Conservation (phyloP, 345 rosid species). For the Salix brachista region DNA sequence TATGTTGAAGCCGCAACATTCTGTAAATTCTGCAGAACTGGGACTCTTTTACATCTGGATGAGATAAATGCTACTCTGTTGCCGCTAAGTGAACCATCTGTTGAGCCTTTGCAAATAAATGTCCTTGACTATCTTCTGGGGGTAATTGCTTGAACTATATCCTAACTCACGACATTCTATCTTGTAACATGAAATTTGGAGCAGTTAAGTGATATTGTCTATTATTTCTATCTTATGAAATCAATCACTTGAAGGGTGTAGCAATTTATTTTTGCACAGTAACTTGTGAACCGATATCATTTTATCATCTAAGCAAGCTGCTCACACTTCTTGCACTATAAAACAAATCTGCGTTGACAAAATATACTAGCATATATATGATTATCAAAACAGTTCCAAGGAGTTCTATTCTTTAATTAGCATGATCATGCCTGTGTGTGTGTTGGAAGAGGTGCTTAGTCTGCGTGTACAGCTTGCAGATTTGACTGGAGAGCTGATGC, state of each 20-base stretch:
- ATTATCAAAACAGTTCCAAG: no score
- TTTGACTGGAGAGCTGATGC: conserved; percentile 95
- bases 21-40: conserved; percentile 70
- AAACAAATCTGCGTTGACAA: no score
- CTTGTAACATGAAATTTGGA: not conserved
- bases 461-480: conserved; percentile 66
- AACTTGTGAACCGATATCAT: no score
- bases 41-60: conserved; percentile 60
- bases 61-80: conserved; percentile 64
- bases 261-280: no score
- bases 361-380: no score
- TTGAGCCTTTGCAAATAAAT: conserved; percentile 76
- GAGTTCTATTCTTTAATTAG: no score
- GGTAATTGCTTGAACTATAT: conserved; percentile 39
- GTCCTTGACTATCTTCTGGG: conserved; percentile 90
- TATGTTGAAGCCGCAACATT: conserved; percentile 94
- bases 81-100: conserved; percentile 62
- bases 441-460: not conserved
- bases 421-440: not conserved
- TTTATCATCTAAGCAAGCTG: no score
- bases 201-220: not conserved
- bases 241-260: no score
- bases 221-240: no score
- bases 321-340: no score
- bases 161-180: conserved; percentile 1